These are phyloP conservation scores for Alternaria ethzedia DNA, from an alignment of 2,329 filamentous ascomycete species.

Conservation along the genomic window DNA sequence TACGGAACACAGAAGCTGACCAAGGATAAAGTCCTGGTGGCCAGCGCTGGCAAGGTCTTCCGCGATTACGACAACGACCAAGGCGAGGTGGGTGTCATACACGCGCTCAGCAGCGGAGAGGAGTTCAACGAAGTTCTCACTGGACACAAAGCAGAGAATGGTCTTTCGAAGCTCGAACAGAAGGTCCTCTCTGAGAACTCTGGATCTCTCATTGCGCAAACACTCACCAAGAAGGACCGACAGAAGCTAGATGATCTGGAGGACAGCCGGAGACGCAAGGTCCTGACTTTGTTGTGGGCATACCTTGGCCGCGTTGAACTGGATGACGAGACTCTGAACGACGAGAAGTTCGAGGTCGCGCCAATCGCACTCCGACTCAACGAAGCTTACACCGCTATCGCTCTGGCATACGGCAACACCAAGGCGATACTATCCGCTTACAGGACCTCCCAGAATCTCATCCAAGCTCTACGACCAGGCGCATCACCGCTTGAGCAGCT, in stretches of 20 bases:
- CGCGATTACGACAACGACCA: constrained; percentile 87
- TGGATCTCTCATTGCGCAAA: constrained; percentile 59
- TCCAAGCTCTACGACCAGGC: constrained; percentile 85
- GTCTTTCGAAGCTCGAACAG: constrained; percentile 83
- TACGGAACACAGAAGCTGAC: constrained; percentile 94
- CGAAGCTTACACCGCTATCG: constrained; percentile 84
- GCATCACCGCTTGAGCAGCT: constrained; percentile 90
- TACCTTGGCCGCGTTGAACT: constrained; percentile 90
- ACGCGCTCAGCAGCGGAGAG: constrained; percentile 81
- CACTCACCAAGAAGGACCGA: constrained; percentile 75
- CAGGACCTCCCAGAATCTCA: constrained; percentile 80
- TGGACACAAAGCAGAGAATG: constrained; percentile 79
- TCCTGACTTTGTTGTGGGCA: constrained; percentile 89
- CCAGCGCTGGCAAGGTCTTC: constrained; percentile 94
- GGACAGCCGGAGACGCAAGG: constrained; percentile 80
- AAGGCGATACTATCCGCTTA: constrained; percentile 82
- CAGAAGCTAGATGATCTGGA: constrained; percentile 81
- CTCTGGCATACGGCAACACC: constrained; percentile 85
- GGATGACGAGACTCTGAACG: constrained; percentile 76
- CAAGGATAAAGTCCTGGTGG: constrained; percentile 90
- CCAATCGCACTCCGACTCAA: constrained; percentile 85
- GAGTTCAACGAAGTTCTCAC: constrained; percentile 81
- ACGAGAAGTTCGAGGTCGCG: constrained; percentile 86
- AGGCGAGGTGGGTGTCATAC: constrained; percentile 78
- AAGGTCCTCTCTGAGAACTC: constrained; percentile 71